These are phyloP conservation scores for Friedmanniomyces endolithicus DNA, from an alignment of 495 filamentous ascomycete genomes.

Conservation along the genomic window DNA sequence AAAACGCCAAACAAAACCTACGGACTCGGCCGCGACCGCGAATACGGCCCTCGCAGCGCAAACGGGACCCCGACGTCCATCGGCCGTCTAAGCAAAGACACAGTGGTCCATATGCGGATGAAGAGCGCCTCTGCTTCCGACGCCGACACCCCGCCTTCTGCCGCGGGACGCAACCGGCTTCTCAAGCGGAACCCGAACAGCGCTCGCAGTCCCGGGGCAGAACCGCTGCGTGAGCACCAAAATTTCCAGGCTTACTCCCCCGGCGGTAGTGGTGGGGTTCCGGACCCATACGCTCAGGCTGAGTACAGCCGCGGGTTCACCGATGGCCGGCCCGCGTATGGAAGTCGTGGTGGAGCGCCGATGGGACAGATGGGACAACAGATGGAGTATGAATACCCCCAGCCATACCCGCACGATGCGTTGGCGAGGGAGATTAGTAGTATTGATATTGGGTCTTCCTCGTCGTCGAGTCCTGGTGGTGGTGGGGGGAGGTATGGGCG, in stretches of 20 bases:
- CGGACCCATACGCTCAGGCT: constrained; percentile 8
- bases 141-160: neutral
- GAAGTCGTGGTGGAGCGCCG: neutral
- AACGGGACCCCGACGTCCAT: neutral
- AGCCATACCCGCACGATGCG: constrained; percentile 31
- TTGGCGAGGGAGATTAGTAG: constrained; percentile 67
- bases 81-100: constrained; percentile 10
- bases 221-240: constrained; percentile 6
- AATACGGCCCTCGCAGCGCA: constrained; percentile 13
- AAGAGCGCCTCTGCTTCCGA: neutral
- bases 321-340: neutral
- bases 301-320: constrained; percentile 9
- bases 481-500: constrained; percentile 1
- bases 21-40: constrained; percentile 16
- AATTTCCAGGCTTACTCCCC: constrained; percentile 5
- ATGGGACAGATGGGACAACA: constrained; percentile 5
- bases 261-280: neutral
- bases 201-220: neutral
- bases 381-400: constrained; percentile 27
- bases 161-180: constrained; percentile 3
- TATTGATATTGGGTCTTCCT: constrained; percentile 79
- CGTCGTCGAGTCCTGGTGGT: constrained; percentile 7
- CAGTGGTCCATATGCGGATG: constrained; percentile 14
- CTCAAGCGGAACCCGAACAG: constrained; percentile 4
- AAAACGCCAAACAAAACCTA: constrained; percentile 18